These are phyloP conservation scores for Malus sylvestris DNA, from an alignment of 306 rosid species.

Conservation along the genomic window DNA sequence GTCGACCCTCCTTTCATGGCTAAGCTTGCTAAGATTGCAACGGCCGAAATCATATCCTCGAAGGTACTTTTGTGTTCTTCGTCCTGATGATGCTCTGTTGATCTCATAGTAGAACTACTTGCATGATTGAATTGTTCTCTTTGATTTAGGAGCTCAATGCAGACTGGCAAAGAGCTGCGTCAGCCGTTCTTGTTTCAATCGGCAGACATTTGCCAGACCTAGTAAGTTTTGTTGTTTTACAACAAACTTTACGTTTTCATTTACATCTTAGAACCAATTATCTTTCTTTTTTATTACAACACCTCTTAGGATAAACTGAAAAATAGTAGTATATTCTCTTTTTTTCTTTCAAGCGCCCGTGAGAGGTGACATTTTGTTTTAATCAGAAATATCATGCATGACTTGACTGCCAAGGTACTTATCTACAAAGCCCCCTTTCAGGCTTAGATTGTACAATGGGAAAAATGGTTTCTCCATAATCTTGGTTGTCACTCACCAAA, in stretches of 20 bases:
- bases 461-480: neutral
- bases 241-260: neutral
- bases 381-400: neutral
- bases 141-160: slow-evolving; percentile 65
- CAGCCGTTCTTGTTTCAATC: slow-evolving; percentile 79
- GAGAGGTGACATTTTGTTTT: neutral
- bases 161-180: slow-evolving; percentile 95
- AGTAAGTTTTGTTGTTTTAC: slow-evolving; percentile 38
- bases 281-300: neutral
- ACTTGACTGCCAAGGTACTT: neutral
- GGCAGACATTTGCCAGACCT: slow-evolving; percentile 90
- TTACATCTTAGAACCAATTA: neutral
- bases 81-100: neutral
- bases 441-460: neutral
- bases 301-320: neutral
- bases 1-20: slow-evolving; percentile 70
- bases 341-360: neutral
- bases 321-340: neutral
- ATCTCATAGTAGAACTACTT: neutral
- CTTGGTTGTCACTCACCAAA: neutral
- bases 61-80: slow-evolving; percentile 48
- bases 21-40: slow-evolving; percentile 88
- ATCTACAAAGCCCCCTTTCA: neutral
- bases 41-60: slow-evolving; percentile 78
- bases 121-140: slow-evolving; percentile 10